phyloP scores from a whole-genome alignment of 192 early-diverging fungal species.

The Linnemannia exigua region DNA sequence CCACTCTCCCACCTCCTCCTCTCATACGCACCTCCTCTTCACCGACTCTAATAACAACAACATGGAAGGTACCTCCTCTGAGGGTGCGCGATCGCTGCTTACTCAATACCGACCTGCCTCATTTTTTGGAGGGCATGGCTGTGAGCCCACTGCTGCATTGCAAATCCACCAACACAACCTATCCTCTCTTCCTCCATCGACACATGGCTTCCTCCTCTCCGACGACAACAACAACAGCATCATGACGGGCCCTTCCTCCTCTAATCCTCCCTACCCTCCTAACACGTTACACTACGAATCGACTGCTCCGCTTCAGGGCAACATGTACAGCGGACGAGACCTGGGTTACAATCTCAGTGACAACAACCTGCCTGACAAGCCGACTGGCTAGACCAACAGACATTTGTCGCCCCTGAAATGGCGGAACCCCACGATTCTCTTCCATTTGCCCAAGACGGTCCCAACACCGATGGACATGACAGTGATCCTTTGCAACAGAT shows the following conservation, averaged over 20 bases:
- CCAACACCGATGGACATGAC: neutral
- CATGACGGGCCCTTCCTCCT: conserved; percentile 7
- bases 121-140: neutral
- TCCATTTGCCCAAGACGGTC: neutral
- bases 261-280: conserved; percentile 13
- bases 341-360: conserved; percentile 37
- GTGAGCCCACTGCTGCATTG: neutral
- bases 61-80: conserved; percentile 13
- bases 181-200: neutral
- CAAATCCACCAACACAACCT: neutral
- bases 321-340: conserved; percentile 13
- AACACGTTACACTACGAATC: conserved; percentile 9
- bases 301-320: neutral
- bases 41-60: neutral
- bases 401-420: neutral
- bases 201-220: conserved; percentile 6
- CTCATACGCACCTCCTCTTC: conserved; percentile 3
- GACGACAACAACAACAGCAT: neutral
- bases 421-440: neutral
- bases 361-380: conserved; percentile 26
- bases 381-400: conserved; percentile 40
- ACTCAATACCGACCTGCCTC: conserved; percentile 22
- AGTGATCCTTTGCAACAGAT: neutral
- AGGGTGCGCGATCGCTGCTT: conserved; percentile 7
- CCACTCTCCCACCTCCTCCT: conserved; percentile 15